phyloP scores from a whole-genome alignment of 768 basidiomycete species.

The Tricholoma flavovirens region DNA sequence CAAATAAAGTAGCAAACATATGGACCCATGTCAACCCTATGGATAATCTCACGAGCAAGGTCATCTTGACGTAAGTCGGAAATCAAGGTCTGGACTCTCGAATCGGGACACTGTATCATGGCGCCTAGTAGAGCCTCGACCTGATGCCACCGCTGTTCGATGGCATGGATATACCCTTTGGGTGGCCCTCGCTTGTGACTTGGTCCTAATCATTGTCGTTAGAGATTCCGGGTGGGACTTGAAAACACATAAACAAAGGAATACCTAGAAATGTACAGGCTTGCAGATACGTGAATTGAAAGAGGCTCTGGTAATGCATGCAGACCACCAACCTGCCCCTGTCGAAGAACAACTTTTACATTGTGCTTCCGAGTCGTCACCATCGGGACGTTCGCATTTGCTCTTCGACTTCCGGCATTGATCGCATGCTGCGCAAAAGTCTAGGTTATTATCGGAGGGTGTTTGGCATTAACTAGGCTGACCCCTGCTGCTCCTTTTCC shows the following conservation, averaged over 20 bases:
- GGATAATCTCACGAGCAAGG: conserved; percentile 71
- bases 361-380: conserved; percentile 38
- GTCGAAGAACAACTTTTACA: conserved; percentile 62
- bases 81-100: conserved; percentile 56
- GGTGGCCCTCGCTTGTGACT: conserved; percentile 82
- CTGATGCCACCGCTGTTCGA: conserved; percentile 88
- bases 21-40: conserved; percentile 72
- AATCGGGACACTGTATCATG: conserved; percentile 66
- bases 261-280: conserved; percentile 65
- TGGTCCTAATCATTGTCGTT: conserved; percentile 42
- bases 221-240: not conserved
- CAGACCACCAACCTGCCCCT: conserved; percentile 41
- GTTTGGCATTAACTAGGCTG: not conserved
- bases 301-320: conserved; percentile 6
- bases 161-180: conserved; percentile 90
- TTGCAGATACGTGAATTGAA: conserved; percentile 18
- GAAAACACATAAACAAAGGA: not conserved
- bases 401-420: conserved; percentile 85
- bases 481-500: conserved; percentile 67
- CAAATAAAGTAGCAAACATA: conserved; percentile 45
- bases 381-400: conserved; percentile 64
- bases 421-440: conserved; percentile 59
- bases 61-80: conserved; percentile 64
- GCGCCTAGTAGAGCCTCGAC: conserved; percentile 87
- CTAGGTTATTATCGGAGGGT: conserved; percentile 7